These are phyloP conservation scores for Fusarium sp. DNA, from an alignment of 2,329 filamentous ascomycete species.

Conservation along the genomic window DNA sequence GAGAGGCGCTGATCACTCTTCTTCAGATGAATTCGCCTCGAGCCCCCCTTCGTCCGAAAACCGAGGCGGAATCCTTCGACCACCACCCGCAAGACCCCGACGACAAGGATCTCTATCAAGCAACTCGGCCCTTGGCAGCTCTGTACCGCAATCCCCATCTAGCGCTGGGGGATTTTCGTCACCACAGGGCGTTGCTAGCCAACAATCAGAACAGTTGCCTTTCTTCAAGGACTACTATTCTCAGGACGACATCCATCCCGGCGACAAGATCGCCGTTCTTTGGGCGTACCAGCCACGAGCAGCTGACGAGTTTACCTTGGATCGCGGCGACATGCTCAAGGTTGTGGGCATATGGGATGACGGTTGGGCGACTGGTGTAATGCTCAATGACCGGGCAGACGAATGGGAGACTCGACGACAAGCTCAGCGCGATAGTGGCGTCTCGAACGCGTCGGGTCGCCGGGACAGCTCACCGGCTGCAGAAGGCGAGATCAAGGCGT, in stretches of 20 bases:
- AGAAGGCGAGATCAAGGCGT: slow-evolving; percentile 91
- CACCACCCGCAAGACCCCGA: slow-evolving; percentile 70
- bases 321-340: slow-evolving; percentile 97
- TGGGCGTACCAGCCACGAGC: slow-evolving; percentile 98
- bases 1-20: slow-evolving; percentile 68
- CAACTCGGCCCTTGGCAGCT: slow-evolving; percentile 77
- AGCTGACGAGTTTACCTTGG: slow-evolving; percentile 90
- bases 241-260: slow-evolving; percentile 92
- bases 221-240: slow-evolving; percentile 99
- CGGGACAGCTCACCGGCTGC: slow-evolving; percentile 72
- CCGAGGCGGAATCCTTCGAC: slow-evolving; percentile 66
- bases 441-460: slow-evolving; percentile 81
- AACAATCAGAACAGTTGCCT: slow-evolving; percentile 93
- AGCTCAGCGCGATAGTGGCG: slow-evolving; percentile 89
- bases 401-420: slow-evolving; percentile 85
- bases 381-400: slow-evolving; percentile 84
- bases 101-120: slow-evolving; percentile 92
- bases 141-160: slow-evolving; percentile 78
- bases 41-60: slow-evolving; percentile 75
- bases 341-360: slow-evolving; percentile 99
- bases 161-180: slow-evolving; percentile 83
- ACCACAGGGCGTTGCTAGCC: slow-evolving; percentile 83
- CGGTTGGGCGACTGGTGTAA: slow-evolving; percentile 94
- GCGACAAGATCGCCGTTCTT: slow-evolving; percentile 88
- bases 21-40: slow-evolving; percentile 77